Percentiles rank a stretch among this genome's conserved stretches.
These are phyloP conservation scores for Aureobasidium subglaciale DNA, from an alignment of 2,329 filamentous ascomycete genomes.

Conservation along the genomic window DNA sequence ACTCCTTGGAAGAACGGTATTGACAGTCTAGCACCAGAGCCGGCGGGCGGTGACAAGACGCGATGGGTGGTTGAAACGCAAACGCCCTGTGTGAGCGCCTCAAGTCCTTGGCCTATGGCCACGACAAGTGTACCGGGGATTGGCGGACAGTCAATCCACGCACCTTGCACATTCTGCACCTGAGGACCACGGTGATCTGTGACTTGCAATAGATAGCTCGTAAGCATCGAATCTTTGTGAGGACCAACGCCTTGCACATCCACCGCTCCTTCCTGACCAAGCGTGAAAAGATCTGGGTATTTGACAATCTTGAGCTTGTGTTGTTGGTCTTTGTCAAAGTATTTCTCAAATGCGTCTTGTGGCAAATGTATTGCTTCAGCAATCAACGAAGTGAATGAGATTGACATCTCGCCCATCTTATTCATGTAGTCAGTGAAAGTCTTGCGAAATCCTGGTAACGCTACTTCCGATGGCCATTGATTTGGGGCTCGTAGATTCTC, in stretches of 20 bases:
- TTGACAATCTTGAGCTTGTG: slow-evolving; percentile 66
- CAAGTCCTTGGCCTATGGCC: slow-evolving; percentile 79
- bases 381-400: slow-evolving; percentile 70
- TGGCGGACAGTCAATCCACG: slow-evolving; percentile 79
- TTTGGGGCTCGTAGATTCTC: slow-evolving; percentile 68
- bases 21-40: slow-evolving; percentile 65
- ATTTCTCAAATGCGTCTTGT: slow-evolving; percentile 62
- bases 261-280: slow-evolving; percentile 34
- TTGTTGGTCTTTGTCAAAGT: slow-evolving; percentile 66
- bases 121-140: slow-evolving; percentile 73
- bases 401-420: slow-evolving; percentile 65
- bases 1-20: slow-evolving; percentile 89
- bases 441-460: slow-evolving; percentile 60
- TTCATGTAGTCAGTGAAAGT: slow-evolving; percentile 69
- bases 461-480: slow-evolving; percentile 64
- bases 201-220: slow-evolving; percentile 74
- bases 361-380: slow-evolving; percentile 76
- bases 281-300: background rate
- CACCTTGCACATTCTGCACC: slow-evolving; percentile 69
- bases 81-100: slow-evolving; percentile 76
- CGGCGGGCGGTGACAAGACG: slow-evolving; percentile 65
- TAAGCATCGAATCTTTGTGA: slow-evolving; percentile 81
- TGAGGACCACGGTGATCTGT: slow-evolving; percentile 69
- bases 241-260: slow-evolving; percentile 60
- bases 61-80: slow-evolving; percentile 76